Conservation (phyloP, 73 alveolate genomes). For the Stentor roeselii region DNA sequence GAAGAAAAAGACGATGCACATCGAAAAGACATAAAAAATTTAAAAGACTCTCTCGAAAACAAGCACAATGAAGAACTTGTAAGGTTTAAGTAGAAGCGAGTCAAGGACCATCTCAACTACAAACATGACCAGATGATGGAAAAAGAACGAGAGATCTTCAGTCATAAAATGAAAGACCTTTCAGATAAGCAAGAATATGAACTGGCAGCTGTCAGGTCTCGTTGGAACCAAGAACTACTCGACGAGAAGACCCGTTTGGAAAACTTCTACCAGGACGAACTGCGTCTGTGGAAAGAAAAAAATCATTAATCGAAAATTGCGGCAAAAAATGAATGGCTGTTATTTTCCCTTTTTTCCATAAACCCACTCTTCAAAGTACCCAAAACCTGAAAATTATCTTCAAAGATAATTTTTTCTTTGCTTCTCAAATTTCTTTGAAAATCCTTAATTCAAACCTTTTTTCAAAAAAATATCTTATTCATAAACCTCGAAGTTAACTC, state of each 20-base stretch:
- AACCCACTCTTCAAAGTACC: too few relatives aligned
- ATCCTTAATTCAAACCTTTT: too few relatives aligned
- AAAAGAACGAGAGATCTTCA: constrained; percentile 58
- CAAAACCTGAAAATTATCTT: too few relatives aligned
- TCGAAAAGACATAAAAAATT: constrained; percentile 45
- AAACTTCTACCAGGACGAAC: not conserved
- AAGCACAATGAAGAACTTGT: constrained; percentile 60
- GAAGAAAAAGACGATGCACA: constrained; percentile 48
- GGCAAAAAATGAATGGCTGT: too few relatives aligned
- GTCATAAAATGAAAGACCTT: constrained; percentile 42
- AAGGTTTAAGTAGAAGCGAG: constrained; percentile 29
- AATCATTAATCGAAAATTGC: too few relatives aligned
- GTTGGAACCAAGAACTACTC: constrained; percentile 19
- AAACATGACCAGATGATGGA: constrained; percentile 77
- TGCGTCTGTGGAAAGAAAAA: constrained; percentile 14
- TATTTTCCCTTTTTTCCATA: too few relatives aligned
- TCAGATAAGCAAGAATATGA: constrained; percentile 43
- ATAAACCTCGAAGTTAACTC: constrained; percentile 6
- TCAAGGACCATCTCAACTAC: constrained; percentile 56
- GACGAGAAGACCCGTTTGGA: constrained; percentile 7
- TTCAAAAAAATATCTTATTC: too few relatives aligned
- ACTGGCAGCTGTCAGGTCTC: constrained; percentile 38
- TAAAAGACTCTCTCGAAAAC: constrained; percentile 51
- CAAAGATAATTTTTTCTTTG: too few relatives aligned
- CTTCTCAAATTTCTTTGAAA: too few relatives aligned